These are phyloP conservation scores for Platanthera guangdongensis DNA, from an alignment of 106 monocot species.

Conservation along the genomic window DNA sequence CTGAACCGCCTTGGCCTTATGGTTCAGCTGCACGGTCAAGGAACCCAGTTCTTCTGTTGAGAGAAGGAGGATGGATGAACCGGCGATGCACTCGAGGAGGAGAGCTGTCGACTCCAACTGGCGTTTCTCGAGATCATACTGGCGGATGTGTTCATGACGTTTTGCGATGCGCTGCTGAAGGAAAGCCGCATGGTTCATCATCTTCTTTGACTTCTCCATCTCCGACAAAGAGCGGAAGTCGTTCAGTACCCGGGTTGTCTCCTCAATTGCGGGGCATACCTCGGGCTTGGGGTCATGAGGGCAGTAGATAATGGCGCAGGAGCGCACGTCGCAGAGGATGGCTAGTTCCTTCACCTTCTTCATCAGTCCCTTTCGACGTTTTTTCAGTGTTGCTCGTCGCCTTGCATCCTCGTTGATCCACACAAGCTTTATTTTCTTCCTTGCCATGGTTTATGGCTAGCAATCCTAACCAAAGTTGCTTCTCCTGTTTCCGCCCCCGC, in stretches of 20 bases:
- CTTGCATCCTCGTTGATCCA: slow-evolving; percentile 8
- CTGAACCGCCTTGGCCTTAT: slow-evolving; percentile 1
- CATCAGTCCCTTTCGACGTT: slow-evolving; percentile 13
- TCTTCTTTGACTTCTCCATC: slow-evolving; percentile 8
- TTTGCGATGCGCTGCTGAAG: slow-evolving; percentile 3
- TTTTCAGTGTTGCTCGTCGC: slow-evolving; percentile 8
- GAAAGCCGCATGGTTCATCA: slow-evolving; percentile 10
- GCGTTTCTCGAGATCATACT: neutral
- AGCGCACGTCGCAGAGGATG: slow-evolving; percentile 9
- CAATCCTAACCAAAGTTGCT: no score
- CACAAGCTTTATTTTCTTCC: slow-evolving; percentile 6
- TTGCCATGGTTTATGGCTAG: slow-evolving; percentile 4
- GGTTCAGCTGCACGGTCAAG: neutral
- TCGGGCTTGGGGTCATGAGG: neutral
- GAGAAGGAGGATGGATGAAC: neutral
- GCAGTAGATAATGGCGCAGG: slow-evolving; percentile 6
- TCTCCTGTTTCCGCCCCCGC: no score
- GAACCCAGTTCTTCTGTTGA: neutral
- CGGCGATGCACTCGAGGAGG: neutral
- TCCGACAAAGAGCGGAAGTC: slow-evolving; percentile 5
- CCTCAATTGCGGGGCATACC: neutral
- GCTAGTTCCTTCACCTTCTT: slow-evolving; percentile 16
- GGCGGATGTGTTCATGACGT: neutral
- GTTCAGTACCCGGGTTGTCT: neutral
- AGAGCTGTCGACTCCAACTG: neutral